Base-by-base conservation (phyloP, 345 rosid genomes). In the Mercurialis annua region DNA sequence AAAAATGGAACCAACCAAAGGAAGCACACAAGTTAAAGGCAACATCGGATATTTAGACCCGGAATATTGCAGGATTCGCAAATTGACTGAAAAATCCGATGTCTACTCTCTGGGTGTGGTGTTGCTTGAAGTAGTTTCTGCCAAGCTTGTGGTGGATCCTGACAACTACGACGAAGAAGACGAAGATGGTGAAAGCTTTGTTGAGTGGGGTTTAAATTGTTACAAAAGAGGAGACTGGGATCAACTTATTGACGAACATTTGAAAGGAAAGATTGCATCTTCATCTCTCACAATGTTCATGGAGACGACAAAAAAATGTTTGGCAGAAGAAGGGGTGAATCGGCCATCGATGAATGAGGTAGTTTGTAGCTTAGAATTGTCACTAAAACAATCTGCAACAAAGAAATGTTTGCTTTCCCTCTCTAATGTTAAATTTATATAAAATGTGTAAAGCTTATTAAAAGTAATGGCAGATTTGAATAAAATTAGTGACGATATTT, bases 341-440 rank as follows among this genome's bases (percentile, higher is more conserved):
- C 64, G 81, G n/a, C 70, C 72, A 10, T 52, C 61, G 0, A 69
- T 69, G 59, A 70, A 68, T 17, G 72, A 73, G 47, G 77, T 66
- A 9, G 21, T 73, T 20, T 47, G 74, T 46, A 69, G 59, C n/a
- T 38, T 77, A 62, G 81, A 73, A 66, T 48, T 69, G n/a, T 71
- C 58, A 21, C 56, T 51, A 38, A n/a, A 51, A 51, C 59, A n/a
- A n/a, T n/a, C n/a, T n/a, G n/a, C n/a, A n/a, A n/a, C n/a, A n/a
- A n/a, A n/a, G n/a, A n/a, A n/a, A n/a, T n/a, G n/a, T n/a, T n/a
- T n/a, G n/a, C n/a, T n/a, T n/a, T n/a, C n/a, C n/a, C n/a, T n/a
- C n/a, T n/a, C n/a, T n/a, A n/a, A n/a, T n/a, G n/a, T n/a, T n/a
- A n/a, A n/a, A n/a, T n/a, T n/a, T n/a, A n/a, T n/a, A n/a, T n/a